Evolutionary conservation across 345 rosid species (phyloP), one percentile per base, ranked within the genome.

Genomic region (Sisymbrium irio): DNA sequence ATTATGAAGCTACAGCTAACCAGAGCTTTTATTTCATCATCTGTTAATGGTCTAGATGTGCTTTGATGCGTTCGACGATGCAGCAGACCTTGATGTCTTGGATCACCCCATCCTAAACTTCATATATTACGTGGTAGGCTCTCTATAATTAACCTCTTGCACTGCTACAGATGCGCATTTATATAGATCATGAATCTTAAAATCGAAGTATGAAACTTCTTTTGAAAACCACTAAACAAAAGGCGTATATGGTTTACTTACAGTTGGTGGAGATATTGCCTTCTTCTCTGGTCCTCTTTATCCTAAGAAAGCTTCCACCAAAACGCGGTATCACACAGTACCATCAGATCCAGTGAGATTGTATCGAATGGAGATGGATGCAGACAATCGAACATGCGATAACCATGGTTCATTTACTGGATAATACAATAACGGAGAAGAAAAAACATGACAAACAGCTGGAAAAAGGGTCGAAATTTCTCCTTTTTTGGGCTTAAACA

Each of bases 181-280:
- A 39, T 19, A 49, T 47, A 12, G 11, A 60, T 20, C 14, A 49
- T 49, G 55, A 14, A 50, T 50, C 4, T 50, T 1, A 50, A 50
- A 50, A 50, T 50, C 3, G 0, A 50, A 50, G 55, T 22, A 22
- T 5, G n/a, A 58, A 19, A 27, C 27, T 45, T 13, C 2, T 9
- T 55, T 17, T 13, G 61, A 58, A 47, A 71, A 20, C 33, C 19
- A 25, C 9, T 56, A 58, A 75, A 47, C 20, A 41, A 35, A 64
- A 57, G 7, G 5, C 5, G 14, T 62, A 8, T 49, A 14, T 14
- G 68, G 56, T 66, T 42, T 30, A 51, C 57, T 66, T 77, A 65
- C 86, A 88, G 96, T 46, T 85, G 79, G 96, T 88, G 55, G 97
- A 89, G 83, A 83, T 92, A 61, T 49, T 89, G 12, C 97, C 97